Evolutionary conservation across 345 rosid genomes (phyloP), one percentile per base, ranked within the genome.

Genomic region (Orychophragmus violaceus): DNA sequence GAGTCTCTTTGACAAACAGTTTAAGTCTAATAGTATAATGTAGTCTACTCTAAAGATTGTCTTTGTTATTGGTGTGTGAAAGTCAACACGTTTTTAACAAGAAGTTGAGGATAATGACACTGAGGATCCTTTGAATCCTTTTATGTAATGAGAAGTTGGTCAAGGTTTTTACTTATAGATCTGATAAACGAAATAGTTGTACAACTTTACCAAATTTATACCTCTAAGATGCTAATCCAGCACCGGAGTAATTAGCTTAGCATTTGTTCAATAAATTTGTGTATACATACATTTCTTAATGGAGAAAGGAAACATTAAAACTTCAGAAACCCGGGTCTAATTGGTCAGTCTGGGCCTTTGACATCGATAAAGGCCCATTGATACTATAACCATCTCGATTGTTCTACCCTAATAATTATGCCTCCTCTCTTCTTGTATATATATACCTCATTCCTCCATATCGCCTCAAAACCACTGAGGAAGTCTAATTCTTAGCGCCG

Each of bases 341-440:
- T 13, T 13, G 8, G 24, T 25, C 11, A 27, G 5, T 27, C 5
- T 27, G 45, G 74, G 56, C 61, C 44, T 2, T 0, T 12, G 1
- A 19, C 28, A 21, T 3, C 1, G 19, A 19, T 11, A 42, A 54
- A 24, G 6, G 69, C 75, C 75, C 75, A 63, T 18, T 24, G 0
- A 2, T n/a, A 39, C 39, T 7, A 13, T 8, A 13, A n/a, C 2
- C 21, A 24, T 54, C 69, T 63, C 17, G 75, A 70, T 62, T 52
- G 56, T 70, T 70, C 68, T 52, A 11, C 75, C 75, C 75, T 71
- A 71, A 48, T 71, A 22, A 63, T 45, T 57, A n/a, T 57, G 75
- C 69, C 64, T 63, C 35, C 13, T 63, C 69, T 46, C 32, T 54
- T 3, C n/a, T 8, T 13, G 7, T 64, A 71, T 71, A 71, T 35